Conservation (phyloP, 2,329 filamentous ascomycete genomes). For the Aspergillus phoenicis region DNA sequence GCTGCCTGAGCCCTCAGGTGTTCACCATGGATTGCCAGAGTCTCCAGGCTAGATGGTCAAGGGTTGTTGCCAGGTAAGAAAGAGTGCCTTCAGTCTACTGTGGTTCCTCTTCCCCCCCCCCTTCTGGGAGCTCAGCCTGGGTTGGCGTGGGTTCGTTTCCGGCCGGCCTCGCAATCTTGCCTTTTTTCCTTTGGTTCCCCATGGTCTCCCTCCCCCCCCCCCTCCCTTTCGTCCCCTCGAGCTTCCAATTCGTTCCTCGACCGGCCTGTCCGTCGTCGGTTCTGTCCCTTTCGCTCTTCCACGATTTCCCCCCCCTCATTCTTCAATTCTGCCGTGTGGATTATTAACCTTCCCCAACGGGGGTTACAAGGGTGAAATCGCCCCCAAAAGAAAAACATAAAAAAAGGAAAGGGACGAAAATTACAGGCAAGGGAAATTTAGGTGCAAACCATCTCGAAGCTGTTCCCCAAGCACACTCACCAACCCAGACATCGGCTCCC, state of each 20-base stretch:
- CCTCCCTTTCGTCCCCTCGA: conserved; percentile 8
- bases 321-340: background rate
- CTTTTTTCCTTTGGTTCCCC: conserved; percentile 14
- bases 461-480: background rate
- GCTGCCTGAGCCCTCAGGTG: conserved; percentile 19
- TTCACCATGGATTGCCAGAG: background rate
- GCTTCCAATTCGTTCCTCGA: conserved; percentile 16
- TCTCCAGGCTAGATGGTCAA: background rate
- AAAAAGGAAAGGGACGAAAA: background rate
- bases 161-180: conserved; percentile 14
- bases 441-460: background rate
- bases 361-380: background rate
- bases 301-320: background rate
- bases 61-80: background rate
- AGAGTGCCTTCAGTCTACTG: background rate
- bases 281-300: conserved; percentile 7
- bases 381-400: background rate
- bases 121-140: background rate
- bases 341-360: background rate
- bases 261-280: conserved; percentile 8
- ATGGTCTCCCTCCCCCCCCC: background rate
- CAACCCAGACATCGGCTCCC: conserved; percentile 9
- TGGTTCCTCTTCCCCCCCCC: no score
- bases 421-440: background rate
- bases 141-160: conserved; percentile 17